Conservation (phyloP, 2,329 filamentous ascomycete species). For the Penicillium sp. region DNA sequence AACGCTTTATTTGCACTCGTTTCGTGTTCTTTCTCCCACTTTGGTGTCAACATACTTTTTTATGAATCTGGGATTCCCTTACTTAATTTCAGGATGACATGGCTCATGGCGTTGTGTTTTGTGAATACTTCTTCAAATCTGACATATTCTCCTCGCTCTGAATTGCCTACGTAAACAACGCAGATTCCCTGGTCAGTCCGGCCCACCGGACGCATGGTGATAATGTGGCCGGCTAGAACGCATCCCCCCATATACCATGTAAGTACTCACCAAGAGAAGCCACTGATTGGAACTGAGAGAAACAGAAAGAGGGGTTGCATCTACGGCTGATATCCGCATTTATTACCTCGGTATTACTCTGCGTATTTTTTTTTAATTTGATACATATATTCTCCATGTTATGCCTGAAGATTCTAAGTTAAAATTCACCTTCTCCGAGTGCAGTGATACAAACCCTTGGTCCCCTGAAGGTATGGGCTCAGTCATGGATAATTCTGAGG, state of each 20-base stretch:
- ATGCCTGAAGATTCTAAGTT: no score
- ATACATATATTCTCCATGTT: not conserved
- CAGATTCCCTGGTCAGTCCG: not conserved
- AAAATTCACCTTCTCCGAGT: no score
- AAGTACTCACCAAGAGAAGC: not conserved
- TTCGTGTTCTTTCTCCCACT: not conserved
- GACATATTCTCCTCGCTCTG: conserved; percentile 1
- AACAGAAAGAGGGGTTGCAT: conserved; percentile 11
- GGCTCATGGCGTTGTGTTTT: conserved; percentile 10
- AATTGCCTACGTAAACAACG: not conserved
- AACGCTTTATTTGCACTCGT: not conserved
- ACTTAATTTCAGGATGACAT: not conserved
- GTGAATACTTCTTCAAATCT: conserved; percentile 15
- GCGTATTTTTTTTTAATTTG: not conserved
- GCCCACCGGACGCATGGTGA: not conserved
- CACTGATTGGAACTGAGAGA: not conserved
- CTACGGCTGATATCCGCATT: conserved; percentile 2
- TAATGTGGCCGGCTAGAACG: not conserved
- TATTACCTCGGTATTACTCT: conserved; percentile 3
- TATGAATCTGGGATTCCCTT: not conserved
- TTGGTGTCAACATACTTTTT: not conserved
- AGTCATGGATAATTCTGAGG: conserved; percentile 2
- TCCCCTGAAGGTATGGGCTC: conserved; percentile 9
- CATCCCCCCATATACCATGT: not conserved
- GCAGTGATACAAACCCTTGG: not conserved